Percentiles rank a stretch among this genome's conserved stretches.
These are phyloP conservation scores for Zygnema circumcarinatum DNA, from an alignment of 139 green algal genomes.

Conservation along the genomic window DNA sequence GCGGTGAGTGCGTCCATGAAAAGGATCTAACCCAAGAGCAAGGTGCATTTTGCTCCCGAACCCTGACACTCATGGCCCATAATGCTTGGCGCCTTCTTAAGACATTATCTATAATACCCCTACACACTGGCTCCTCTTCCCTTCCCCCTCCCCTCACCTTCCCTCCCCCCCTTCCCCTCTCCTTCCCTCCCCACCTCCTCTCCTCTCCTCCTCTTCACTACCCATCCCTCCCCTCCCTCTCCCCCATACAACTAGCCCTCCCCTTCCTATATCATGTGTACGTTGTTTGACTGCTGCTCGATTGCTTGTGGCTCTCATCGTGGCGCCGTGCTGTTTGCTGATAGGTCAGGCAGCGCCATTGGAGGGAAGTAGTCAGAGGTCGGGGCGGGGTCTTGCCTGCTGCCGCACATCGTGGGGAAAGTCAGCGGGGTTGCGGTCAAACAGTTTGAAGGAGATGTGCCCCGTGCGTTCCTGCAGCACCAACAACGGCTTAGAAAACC, in stretches of 20 bases:
- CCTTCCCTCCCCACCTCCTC: not conserved
- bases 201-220: not conserved
- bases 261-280: not conserved
- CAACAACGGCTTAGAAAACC: not conserved
- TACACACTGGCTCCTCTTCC: not conserved
- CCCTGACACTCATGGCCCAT: too few relatives aligned
- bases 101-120: too few relatives aligned
- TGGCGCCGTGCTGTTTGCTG: not conserved
- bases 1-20: too few relatives aligned
- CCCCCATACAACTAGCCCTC: not conserved
- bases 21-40: not conserved
- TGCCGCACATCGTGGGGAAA: conserved; percentile 28
- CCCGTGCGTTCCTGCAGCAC: conserved; percentile 5
- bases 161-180: not conserved
- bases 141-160: not conserved
- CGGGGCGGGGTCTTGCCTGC: conserved; percentile 12
- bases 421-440: conserved; percentile 36
- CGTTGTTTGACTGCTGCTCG: too few relatives aligned
- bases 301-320: too few relatives aligned
- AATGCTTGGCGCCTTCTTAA: too few relatives aligned
- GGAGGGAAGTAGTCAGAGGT: not conserved
- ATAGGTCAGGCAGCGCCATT: not conserved
- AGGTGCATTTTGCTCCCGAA: too few relatives aligned
- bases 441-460: conserved; percentile 48
- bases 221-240: not conserved